Base-by-base conservation (phyloP, 306 rosid genomes). In the Cicer judaicum region DNA sequence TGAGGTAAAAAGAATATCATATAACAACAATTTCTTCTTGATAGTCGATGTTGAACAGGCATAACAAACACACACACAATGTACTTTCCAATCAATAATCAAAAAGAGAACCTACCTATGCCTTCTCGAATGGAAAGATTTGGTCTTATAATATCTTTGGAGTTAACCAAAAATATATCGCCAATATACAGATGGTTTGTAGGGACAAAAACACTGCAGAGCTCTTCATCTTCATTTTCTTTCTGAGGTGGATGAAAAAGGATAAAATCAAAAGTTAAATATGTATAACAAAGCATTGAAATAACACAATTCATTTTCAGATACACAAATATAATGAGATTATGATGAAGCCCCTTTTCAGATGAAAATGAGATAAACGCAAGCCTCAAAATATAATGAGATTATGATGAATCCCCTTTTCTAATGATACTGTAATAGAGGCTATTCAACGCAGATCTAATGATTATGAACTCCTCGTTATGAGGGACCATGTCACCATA, bases 101-200 rank as follows among this genome's bases (percentile, higher is more conserved):
- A 34, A 72, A 70, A 63, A 77, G 62, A 39, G 47, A 61, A 59
- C 82, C 59, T 84, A 85, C 97, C 97, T 78, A 92, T 92, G 84
- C 97, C 97, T 87, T 92, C 97, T 63, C 97, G 89, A 24, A 92
- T 88, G 75, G 96, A 92, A 52, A 92, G 87, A 82, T 92, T 92
- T 60, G 97, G 97, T 76, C 97, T 87, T 77, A 90, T 87, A 78
- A 92, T 83, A 65, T 92, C 96, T 77, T 85, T 83, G 73, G 96
- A 88, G 85, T 75, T 88, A 7, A 92, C 89, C 53, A 92, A 89
- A 64, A 88, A 60, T 77, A 92, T 87, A 66, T 92, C 97, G n/a
- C 97, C 97, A 64, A 92, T 85, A 80, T 88, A 92, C 12, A 92
- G 86, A 81, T 90, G 98, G 84, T 92, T 92, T 12, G 96, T 90